Evolutionary conservation across 2,329 filamentous ascomycete genomes (phyloP), one percentile per base, ranked within the genome.

Genomic region (Penicillium sp.): DNA sequence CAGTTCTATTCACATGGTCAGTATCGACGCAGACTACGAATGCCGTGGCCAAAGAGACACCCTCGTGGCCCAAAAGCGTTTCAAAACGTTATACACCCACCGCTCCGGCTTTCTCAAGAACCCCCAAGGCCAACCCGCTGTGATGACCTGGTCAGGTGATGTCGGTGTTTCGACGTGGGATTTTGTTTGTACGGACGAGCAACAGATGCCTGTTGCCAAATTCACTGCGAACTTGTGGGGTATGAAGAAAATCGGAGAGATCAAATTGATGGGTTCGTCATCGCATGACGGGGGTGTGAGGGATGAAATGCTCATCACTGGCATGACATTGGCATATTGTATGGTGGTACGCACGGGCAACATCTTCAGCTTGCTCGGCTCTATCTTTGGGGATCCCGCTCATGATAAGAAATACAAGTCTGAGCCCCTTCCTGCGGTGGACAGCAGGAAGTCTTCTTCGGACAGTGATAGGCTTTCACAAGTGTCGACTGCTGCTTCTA

Each of bases 231-330:
- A 66, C 23, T 23, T 60, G 7, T 69, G 66, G 67, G 61, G 48
- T 2, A 0, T 69, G 29, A 66, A 61, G 44, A 68, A 67, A 29
- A 20, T 68, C 8, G 69, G 63, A 4, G 56, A 61, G 12, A 65
- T 71, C 15, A 63, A 70, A 41, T 68, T 70, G 37, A 57, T 68
- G 55, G 65, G 63, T 2, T 45, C 58, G 18, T 57, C 51, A 18
- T 54, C 57, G 3, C 9, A 60, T 9, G 52, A 48, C 12, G 22
- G 55, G 41, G 62, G 51, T n/a, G 53, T 61, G 5, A 55, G 68
- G 14, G 68, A 70, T 41, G 69, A 72, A 50, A 59, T 72, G 33
- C 57, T 71, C 15, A 65, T 71, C 6, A 67, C 65, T 1, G 65
- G 66, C 0, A 23, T 70, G n/a, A 69, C 67, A 22, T 49, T 72